These are phyloP conservation scores for Ophiostoma fasciatum DNA, from an alignment of 2,329 filamentous ascomycete species.

Conservation along the genomic window DNA sequence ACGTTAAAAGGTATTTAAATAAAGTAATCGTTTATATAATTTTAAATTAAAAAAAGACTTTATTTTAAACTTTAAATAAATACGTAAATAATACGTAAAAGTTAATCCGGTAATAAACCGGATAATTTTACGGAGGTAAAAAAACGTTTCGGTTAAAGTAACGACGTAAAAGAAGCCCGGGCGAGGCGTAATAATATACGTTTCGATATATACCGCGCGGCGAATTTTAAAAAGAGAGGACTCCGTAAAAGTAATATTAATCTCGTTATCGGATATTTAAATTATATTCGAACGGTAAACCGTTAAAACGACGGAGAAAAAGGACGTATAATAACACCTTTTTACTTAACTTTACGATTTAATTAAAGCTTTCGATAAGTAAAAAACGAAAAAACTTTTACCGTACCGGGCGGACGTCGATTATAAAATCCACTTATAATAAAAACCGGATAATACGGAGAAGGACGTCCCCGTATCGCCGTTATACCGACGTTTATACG, in stretches of 20 bases:
- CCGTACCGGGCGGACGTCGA: too few relatives aligned
- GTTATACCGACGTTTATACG: neutral
- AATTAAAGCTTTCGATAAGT: neutral
- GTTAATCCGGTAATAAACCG: neutral
- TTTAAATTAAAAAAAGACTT: neutral
- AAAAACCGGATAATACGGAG: too few relatives aligned
- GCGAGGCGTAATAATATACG: neutral
- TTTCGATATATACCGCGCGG: neutral
- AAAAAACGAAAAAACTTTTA: neutral
- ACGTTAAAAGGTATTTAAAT: neutral
- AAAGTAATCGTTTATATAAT: neutral
- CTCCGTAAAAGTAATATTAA: too few relatives aligned
- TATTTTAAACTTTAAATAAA: neutral
- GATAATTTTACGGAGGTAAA: neutral
- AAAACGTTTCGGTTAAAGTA: neutral
- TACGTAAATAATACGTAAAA: neutral
- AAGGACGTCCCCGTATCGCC: too few relatives aligned
- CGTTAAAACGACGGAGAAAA: neutral
- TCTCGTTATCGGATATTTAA: neutral
- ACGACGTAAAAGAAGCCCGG: too few relatives aligned
- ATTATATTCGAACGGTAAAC: neutral
- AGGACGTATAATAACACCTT: neutral
- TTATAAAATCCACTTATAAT: neutral
- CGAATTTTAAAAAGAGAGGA: neutral
- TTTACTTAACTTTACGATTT: neutral